Percentiles rank a stretch among this genome's conserved stretches.
Evolutionary conservation across 345 rosid genomes (phyloP).

Genomic region (Eucalyptus pumila): DNA sequence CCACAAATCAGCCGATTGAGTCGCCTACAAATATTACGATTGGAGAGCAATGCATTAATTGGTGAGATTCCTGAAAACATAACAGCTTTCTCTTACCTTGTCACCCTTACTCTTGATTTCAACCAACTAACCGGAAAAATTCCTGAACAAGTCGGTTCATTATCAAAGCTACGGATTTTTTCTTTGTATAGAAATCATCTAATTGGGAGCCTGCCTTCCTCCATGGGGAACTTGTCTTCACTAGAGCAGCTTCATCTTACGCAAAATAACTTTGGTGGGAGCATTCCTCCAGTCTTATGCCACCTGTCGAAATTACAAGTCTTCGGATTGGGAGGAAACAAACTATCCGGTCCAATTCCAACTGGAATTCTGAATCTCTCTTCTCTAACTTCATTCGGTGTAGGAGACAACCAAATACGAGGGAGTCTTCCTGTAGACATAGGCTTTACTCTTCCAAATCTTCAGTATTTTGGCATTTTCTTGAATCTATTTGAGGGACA

Average conservation of each 20-base stretch:
- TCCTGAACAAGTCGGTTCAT: neutral
- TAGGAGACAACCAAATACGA: too few relatives aligned
- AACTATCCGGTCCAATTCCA: too few relatives aligned
- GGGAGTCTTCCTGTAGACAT: neutral
- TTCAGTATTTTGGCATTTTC: neutral
- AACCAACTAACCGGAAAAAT: neutral
- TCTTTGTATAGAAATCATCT: neutral
- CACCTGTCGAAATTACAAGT: neutral
- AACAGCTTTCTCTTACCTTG: neutral
- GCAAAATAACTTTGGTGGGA: neutral
- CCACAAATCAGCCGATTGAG: rapidly evolving
- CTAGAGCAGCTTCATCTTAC: rapidly evolving
- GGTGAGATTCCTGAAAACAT: neutral
- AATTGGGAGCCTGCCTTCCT: neutral
- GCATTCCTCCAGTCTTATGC: neutral
- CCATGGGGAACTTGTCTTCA: too few relatives aligned
- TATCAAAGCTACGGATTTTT: neutral
- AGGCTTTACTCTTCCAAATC: neutral
- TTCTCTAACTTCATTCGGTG: rapidly evolving
- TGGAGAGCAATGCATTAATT: too few relatives aligned
- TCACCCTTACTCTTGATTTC: rapidly evolving
- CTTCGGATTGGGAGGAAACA: rapidly evolving
- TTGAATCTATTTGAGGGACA: neutral
- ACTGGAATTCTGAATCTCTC: too few relatives aligned
- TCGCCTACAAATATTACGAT: rapidly evolving